phyloP scores from a whole-genome alignment of 2,329 filamentous ascomycete genomes.

The Zopfia rhizophila region DNA sequence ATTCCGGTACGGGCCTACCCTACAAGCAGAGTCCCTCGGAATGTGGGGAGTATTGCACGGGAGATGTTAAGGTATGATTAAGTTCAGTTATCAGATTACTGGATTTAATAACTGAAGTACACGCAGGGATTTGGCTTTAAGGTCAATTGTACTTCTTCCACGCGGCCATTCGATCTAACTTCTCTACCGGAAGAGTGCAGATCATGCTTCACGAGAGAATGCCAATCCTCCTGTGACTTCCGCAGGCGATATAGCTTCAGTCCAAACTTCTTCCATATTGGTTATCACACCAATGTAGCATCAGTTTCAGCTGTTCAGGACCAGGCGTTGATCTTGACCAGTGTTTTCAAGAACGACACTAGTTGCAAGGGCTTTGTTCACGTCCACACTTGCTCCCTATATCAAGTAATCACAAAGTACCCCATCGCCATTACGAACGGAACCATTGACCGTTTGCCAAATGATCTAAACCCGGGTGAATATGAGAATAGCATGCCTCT shows the following conservation, averaged over 20 bases:
- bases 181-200: slow-evolving; percentile 19
- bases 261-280: slow-evolving; percentile 24
- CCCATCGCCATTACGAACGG: slow-evolving; percentile 21
- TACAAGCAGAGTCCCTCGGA: slow-evolving; percentile 5
- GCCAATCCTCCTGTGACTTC: slow-evolving; percentile 11
- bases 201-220: slow-evolving; percentile 15
- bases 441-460: slow-evolving; percentile 12
- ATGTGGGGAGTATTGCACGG: slow-evolving; percentile 26
- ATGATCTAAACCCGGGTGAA: background rate
- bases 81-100: background rate
- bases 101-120: background rate
- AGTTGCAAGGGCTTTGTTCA: slow-evolving; percentile 24
- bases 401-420: slow-evolving; percentile 18
- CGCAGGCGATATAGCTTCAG: slow-evolving; percentile 10
- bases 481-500: slow-evolving; percentile 12
- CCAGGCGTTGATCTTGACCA: slow-evolving; percentile 17
- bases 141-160: slow-evolving; percentile 12
- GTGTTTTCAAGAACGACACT: slow-evolving; percentile 19
- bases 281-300: slow-evolving; percentile 10
- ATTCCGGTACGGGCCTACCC: slow-evolving; percentile 8
- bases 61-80: slow-evolving; percentile 20
- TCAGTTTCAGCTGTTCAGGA: background rate
- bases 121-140: slow-evolving; percentile 25
- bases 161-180: slow-evolving; percentile 16
- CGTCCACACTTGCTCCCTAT: slow-evolving; percentile 20